phyloP scores from a whole-genome alignment of 225 moss, liverwort and hornwort species.

The Asterella californica region DNA sequence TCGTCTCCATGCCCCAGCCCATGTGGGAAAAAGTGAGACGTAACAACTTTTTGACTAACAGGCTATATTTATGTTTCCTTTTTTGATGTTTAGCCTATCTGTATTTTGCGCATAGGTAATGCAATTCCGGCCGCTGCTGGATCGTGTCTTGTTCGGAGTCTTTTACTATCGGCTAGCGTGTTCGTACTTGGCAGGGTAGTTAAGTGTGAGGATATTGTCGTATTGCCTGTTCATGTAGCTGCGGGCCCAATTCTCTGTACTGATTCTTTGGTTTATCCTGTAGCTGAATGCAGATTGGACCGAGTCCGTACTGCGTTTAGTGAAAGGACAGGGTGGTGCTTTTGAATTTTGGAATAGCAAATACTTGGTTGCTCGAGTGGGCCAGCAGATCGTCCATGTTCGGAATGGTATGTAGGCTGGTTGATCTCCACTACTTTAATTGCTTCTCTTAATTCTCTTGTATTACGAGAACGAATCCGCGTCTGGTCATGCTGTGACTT shows the following conservation, averaged over 20 bases:
- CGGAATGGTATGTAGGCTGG: constrained; percentile 53
- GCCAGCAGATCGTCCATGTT: constrained; percentile 59
- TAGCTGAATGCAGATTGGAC: constrained; percentile 86
- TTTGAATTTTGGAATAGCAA: constrained; percentile 74
- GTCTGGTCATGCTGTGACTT: not conserved
- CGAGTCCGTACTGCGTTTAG: constrained; percentile 66
- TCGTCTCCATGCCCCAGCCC: constrained; percentile 74
- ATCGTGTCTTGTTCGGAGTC: not conserved
- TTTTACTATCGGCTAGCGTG: not conserved
- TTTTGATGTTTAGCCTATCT: not conserved
- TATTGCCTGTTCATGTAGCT: not conserved
- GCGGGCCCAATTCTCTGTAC: not conserved
- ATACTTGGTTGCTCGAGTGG: constrained; percentile 69
- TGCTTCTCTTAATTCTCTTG: not conserved
- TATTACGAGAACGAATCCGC: not conserved
- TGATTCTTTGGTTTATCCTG: constrained; percentile 18
- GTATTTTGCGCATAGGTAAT: not conserved
- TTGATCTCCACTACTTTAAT: not conserved
- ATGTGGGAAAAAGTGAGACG: constrained; percentile 73
- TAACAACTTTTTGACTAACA: constrained; percentile 11
- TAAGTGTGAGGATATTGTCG: too few species aligned
- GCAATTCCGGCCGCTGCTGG: not conserved
- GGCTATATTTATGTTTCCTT: not conserved
- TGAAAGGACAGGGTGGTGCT: constrained; percentile 47
- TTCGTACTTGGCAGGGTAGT: not conserved